phyloP scores from a whole-genome alignment of 2,329 filamentous ascomycete species.

The Fusarium proliferatum region DNA sequence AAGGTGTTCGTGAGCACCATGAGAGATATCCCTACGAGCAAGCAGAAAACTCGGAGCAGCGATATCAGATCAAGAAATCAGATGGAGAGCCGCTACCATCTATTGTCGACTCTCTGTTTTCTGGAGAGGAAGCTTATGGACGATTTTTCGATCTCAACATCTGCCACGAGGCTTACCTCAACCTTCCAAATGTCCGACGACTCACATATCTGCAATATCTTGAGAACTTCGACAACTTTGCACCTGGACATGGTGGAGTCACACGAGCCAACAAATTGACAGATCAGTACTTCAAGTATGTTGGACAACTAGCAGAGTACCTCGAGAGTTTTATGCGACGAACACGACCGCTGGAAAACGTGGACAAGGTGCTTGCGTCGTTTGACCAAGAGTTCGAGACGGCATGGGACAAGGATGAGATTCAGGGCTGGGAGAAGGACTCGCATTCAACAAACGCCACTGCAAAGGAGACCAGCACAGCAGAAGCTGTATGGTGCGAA shows the following conservation, averaged over 20 bases:
- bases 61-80: conserved; percentile 79
- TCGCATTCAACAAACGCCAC: conserved; percentile 50
- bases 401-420: conserved; percentile 82
- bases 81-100: conserved; percentile 72
- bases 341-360: conserved; percentile 85
- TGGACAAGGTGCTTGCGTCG: conserved; percentile 78
- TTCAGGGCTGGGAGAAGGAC: conserved; percentile 81
- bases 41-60: conserved; percentile 92
- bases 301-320: conserved; percentile 82
- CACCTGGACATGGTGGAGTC: conserved; percentile 76
- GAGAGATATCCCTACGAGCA: conserved; percentile 92
- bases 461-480: conserved; percentile 49
- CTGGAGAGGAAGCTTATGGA: conserved; percentile 93
- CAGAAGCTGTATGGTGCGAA: conserved; percentile 84
- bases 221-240: conserved; percentile 89
- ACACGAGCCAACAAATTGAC: conserved; percentile 88
- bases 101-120: conserved; percentile 91
- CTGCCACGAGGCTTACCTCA: conserved; percentile 89
- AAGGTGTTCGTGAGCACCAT: conserved; percentile 87
- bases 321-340: conserved; percentile 89
- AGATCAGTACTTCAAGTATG: conserved; percentile 91
- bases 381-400: conserved; percentile 88
- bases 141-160: conserved; percentile 90
- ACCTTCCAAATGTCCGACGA: conserved; percentile 86
- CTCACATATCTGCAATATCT: conserved; percentile 93